Percentiles rank a stretch among this genome's conserved stretches.
These are phyloP conservation scores for Chlorella sp. DNA, from an alignment of 139 green algal species.

Conservation along the genomic window DNA sequence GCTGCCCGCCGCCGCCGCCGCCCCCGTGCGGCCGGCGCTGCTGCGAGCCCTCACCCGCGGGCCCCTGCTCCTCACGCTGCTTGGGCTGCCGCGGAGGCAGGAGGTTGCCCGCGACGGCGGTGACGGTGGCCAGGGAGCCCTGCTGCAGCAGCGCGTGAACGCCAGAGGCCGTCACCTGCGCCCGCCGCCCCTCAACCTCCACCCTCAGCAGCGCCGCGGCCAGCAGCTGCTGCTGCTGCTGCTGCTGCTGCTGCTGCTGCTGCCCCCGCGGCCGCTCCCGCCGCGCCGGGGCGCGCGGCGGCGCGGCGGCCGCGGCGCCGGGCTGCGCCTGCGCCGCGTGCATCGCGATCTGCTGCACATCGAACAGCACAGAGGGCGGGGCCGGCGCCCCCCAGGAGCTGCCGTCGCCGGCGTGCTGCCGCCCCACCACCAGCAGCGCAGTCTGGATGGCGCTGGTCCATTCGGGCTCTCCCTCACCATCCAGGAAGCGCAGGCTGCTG, in stretches of 20 bases:
- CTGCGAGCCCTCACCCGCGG: no score
- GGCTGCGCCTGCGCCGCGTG: not conserved
- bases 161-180: not conserved
- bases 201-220: constrained; percentile 6
- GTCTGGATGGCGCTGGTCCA: constrained; percentile 30
- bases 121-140: not conserved
- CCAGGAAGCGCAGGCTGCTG: constrained; percentile 36
- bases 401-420: not conserved
- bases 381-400: not conserved
- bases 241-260: not conserved
- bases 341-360: constrained; percentile 29
- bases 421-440: constrained; percentile 14
- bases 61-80: no score
- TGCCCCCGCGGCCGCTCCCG: not conserved
- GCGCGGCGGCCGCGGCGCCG: not conserved
- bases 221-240: constrained; percentile 16
- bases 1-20: not conserved
- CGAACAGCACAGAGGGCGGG: constrained; percentile 5
- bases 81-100: no score
- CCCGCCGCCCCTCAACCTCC: constrained; percentile 8
- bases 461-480: constrained; percentile 5
- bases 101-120: no score
- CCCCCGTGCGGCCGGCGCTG: not conserved
- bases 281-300: not conserved
- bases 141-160: not conserved